A percentile compares a stretch with the other conserved stretches of the same genome.
Evolutionary conservation across 176 grass and related monocot genomes (phyloP).

Genomic region (Urochloa ruziziensis): DNA sequence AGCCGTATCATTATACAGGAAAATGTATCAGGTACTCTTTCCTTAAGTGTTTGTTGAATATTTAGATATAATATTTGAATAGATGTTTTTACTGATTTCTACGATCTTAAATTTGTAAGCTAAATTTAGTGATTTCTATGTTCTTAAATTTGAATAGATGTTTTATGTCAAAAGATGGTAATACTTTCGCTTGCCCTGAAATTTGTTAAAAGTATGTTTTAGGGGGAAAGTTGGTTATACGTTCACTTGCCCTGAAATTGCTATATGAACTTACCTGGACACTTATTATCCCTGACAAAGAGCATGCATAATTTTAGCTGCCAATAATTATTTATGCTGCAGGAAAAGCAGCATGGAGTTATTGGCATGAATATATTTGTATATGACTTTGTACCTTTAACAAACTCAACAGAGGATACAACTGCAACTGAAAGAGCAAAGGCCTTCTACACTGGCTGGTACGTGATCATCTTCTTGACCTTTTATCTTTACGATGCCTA

Average conservation of each 20-base stretch:
- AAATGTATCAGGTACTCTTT: conserved; percentile 44
- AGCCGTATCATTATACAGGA: conserved; percentile 41
- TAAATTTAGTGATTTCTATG: not conserved
- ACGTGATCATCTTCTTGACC: not conserved
- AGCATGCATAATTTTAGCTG: not conserved
- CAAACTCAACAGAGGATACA: conserved; percentile 23
- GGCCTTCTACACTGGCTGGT: conserved; percentile 31
- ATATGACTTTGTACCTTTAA: conserved; percentile 20
- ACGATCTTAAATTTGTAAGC: not conserved
- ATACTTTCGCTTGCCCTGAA: not conserved
- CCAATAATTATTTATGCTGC: not conserved
- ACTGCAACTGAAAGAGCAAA: conserved; percentile 29
- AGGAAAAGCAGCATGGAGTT: conserved; percentile 27
- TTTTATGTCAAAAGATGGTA: too few species aligned
- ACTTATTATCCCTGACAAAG: not conserved
- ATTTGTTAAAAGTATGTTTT: not conserved
- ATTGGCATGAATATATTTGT: conserved; percentile 34
- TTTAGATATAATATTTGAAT: not conserved
- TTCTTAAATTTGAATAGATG: not conserved
- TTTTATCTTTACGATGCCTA: not conserved
- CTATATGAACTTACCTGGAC: not conserved
- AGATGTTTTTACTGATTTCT: not conserved
- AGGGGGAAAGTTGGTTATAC: not conserved
- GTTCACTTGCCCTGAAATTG: not conserved
- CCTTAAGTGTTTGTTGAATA: not conserved